These are phyloP conservation scores for Falciphora oryzae DNA, from an alignment of 2,329 filamentous ascomycete species.

Conservation along the genomic window DNA sequence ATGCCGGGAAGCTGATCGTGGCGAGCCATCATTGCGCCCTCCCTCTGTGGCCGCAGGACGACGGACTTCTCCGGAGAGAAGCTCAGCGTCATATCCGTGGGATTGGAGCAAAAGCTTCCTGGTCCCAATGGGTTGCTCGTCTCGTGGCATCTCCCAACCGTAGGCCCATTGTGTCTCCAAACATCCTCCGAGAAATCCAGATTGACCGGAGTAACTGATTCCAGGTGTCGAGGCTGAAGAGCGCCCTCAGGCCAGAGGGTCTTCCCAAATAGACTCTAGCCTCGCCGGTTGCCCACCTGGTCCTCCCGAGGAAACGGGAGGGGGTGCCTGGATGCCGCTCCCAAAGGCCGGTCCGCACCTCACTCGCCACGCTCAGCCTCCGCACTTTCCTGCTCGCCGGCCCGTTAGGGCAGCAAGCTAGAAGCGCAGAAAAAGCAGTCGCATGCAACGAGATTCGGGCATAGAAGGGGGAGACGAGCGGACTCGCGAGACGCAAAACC, in stretches of 20 bases:
- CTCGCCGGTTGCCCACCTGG: conserved; percentile 32
- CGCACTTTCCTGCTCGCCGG: conserved; percentile 43
- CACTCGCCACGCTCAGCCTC: conserved; percentile 25
- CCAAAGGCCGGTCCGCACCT: conserved; percentile 41
- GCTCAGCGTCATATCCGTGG: neutral
- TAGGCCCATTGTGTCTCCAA: conserved; percentile 19
- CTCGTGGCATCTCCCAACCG: conserved; percentile 12
- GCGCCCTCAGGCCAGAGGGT: conserved; percentile 64
- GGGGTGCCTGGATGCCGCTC: conserved; percentile 52
- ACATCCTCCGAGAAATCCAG: conserved; percentile 18
- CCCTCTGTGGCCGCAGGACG: conserved; percentile 25
- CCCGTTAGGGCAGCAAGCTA: conserved; percentile 19
- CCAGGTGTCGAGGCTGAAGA: conserved; percentile 67
- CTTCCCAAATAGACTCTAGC: conserved; percentile 72
- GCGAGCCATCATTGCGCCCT: conserved; percentile 42
- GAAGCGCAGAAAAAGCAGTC: conserved; percentile 3
- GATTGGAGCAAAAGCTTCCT: neutral
- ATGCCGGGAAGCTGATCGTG: conserved; percentile 37
- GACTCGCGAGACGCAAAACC: conserved; percentile 65
- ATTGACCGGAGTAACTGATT: conserved; percentile 50
- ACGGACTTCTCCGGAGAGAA: neutral
- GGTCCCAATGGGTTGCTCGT: neutral
- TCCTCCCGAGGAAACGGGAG: conserved; percentile 43
- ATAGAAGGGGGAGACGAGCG: conserved; percentile 66
- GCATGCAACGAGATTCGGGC: conserved; percentile 26